These are phyloP conservation scores for Cochlearia excelsa DNA, from an alignment of 345 rosid species.

Conservation along the genomic window DNA sequence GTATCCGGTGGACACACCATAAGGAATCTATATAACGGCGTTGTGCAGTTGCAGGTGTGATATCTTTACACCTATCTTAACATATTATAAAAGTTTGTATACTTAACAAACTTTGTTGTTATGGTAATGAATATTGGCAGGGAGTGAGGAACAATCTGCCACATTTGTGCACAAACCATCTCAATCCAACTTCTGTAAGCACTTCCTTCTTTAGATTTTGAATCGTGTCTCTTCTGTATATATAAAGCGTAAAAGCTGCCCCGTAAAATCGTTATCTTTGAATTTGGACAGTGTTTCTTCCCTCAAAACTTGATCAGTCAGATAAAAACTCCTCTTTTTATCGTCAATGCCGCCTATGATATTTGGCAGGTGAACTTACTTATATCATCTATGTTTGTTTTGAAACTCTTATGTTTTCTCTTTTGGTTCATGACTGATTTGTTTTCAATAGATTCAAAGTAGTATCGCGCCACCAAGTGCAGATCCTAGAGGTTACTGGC, in stretches of 20 bases:
- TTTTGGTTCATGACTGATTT: not conserved
- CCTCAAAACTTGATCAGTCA: constrained; percentile 79
- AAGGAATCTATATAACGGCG: constrained; percentile 62
- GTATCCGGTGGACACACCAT: constrained; percentile 84
- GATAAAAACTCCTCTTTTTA: constrained; percentile 71
- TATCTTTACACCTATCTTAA: not conserved
- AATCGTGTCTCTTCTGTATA: not conserved
- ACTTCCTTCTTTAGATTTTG: not conserved
- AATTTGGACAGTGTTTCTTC: constrained; percentile 74
- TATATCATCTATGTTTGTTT: not conserved
- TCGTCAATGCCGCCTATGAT: constrained; percentile 93
- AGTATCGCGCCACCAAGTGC: constrained; percentile 91
- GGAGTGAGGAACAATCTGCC: constrained; percentile 63
- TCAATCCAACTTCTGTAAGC: constrained; percentile 77
- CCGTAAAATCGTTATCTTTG: not conserved
- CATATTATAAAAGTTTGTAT: not conserved
- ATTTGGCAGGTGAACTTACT: constrained; percentile 79
- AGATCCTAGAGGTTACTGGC: constrained; percentile 93
- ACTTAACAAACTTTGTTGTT: not conserved
- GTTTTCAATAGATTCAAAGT: constrained; percentile 62
- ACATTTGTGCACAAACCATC: constrained; percentile 62
- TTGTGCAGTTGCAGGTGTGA: constrained; percentile 77
- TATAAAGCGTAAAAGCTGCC: constrained; percentile 4
- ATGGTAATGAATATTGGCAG: constrained; percentile 40
- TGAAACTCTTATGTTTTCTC: not conserved